Evolutionary conservation across 345 rosid species (phyloP), one percentile per base, ranked within the genome.

Genomic region (Hibiscus tridactylites): DNA sequence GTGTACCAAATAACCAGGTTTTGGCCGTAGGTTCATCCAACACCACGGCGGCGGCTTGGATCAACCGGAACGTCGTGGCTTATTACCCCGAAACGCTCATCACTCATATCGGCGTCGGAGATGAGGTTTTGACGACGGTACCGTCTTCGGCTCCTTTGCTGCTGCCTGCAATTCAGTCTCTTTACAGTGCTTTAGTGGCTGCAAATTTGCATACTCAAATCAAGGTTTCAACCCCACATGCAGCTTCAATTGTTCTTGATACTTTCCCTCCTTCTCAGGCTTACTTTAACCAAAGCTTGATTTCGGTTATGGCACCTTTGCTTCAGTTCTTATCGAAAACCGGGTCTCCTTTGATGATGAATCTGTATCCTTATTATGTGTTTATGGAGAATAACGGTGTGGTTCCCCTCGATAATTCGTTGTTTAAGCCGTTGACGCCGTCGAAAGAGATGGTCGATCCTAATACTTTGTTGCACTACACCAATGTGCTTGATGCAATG

Each of bases 361-460:
- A 95, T 81, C 84, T 95, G 21, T 95, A 95, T 73, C 98, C 99
- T 50, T 95, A 95, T 83, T 95, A 95, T 39, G 98, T 92, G 28
- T 95, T 88, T 65, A 90, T 95, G 98, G 84, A 95, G 81, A 90
- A 90, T 79, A 95, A 92, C 79, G 98, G 98, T 2, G 98, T 92
- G 47, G 98, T 95, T 65, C 98, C 99, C 28, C 81, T 95, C 5
- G 99, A 92, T 68, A 90, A 89, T 75, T 78, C 96, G 8, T 80
- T 95, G 83, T 95, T 95, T 77, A 80, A 89, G 85, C 97, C 98
- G 3, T 83, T 95, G 83, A 92, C 89, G 6, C 98, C 99, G 0
- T 77, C 90, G 28, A 92, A 92, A 60, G 98, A 95, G 67, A 92
- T 95, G 99, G 98, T 95, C 70, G 99, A 95, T 74, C 97, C 98